Conservation (phyloP, 2,329 filamentous ascomycete species). For the Gaeumannomyces tritici region DNA sequence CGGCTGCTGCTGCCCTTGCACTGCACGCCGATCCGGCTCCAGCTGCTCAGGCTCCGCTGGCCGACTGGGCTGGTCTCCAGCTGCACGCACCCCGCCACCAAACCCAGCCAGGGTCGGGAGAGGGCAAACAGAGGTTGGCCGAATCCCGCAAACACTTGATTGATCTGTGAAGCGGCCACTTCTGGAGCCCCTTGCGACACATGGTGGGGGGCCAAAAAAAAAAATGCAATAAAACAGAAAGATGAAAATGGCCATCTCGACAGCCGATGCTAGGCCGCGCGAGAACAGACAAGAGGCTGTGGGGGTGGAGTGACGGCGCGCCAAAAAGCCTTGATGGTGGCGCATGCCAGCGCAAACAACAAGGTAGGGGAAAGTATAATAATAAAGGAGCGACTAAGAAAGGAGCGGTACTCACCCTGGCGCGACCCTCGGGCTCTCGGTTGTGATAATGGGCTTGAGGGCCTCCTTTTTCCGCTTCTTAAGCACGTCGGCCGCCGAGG, state of each 20-base stretch:
- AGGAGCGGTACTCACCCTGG: constrained; percentile 23
- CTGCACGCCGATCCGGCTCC: background rate
- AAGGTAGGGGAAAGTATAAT: background rate
- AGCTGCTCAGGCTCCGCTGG: constrained; percentile 1
- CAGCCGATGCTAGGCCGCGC: background rate
- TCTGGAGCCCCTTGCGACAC: background rate
- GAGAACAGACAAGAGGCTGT: background rate
- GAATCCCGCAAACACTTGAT: background rate
- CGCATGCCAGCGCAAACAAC: background rate
- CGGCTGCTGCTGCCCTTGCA: background rate
- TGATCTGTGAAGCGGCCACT: background rate
- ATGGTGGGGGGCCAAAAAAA: background rate
- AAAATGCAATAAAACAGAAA: background rate
- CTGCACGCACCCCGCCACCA: constrained; percentile 2
- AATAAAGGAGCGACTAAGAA: background rate
- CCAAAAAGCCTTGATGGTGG: background rate
- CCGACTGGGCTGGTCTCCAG: background rate
- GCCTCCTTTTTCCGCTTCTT: constrained; percentile 71
- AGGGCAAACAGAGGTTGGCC: no score
- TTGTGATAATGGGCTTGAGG: constrained; percentile 68
- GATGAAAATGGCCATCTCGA: background rate
- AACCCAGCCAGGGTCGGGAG: background rate
- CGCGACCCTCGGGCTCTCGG: constrained; percentile 31
- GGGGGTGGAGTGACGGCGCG: no score
- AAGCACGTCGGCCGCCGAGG: constrained; percentile 17